Base-by-base conservation (phyloP, 768 basidiomycete genomes). In the Suillus subaureus region DNA sequence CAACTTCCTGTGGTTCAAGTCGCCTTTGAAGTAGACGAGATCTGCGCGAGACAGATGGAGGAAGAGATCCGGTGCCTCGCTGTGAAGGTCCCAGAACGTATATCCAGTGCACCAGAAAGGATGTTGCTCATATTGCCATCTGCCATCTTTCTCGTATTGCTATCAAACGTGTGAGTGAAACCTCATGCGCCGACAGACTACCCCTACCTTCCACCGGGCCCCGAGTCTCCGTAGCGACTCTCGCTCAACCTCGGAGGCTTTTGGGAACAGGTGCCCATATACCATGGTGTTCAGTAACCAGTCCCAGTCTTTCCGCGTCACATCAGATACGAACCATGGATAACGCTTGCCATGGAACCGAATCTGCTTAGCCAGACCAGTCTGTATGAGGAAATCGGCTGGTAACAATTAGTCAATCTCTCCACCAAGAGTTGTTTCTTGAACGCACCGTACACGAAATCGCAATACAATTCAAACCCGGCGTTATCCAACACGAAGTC, bases 31-130 rank as follows among this genome's bases (percentile, higher is more conserved):
- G 74, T 87, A 84, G 71, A 97, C 96, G 54, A 98, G 87, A 73
- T 97, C 92, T 39, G 93, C 93, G 40, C 88, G 88, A 64, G 93
- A 91, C 45, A 98, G 88, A 75, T 97, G 90, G 62, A 97, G 85
- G 85, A 97, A 98, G 60, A 97, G 79, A 83, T 94, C 94, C 3
- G 93, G 94, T 0, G 92, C 92, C 76, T 95, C 93, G 66, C 83
- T 82, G 68, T 89, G 90, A 55, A 94, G 76, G 62, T 94, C 91
- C 93, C 93, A 95, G 82, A 88, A 97, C 47, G 94, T 96, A 80
- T 93, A 96, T 7, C 95, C 96, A n/a, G 94, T 93, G 76, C 93
- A 95, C 93, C 93, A 95, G 83, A 93, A 95, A 12, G 93, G 91
- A 70, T 96, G 94, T 71, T 94, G 91, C 77, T 97, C 95, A 75